Evolutionary conservation across 345 rosid species (phyloP).

Genomic region (Psidium friedrichsthalianum): DNA sequence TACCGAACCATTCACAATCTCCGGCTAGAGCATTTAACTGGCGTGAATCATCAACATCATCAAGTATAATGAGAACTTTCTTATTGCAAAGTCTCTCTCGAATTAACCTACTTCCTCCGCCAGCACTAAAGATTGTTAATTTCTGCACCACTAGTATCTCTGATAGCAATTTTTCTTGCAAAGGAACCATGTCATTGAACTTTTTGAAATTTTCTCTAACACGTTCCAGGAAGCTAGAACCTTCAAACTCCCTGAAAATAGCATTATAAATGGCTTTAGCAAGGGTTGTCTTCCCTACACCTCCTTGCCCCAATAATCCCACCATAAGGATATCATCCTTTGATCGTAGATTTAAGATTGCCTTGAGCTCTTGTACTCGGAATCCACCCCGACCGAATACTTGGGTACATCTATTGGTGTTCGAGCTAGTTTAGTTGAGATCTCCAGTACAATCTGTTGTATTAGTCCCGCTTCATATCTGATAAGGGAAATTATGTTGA

Average conservation of each 20-base stretch:
- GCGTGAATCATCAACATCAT: rapidly evolving
- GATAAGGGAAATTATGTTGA: rapidly evolving
- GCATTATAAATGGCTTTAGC: not conserved
- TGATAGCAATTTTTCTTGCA: not conserved
- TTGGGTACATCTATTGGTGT: rapidly evolving
- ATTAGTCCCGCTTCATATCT: not conserved
- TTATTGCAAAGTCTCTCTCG: not conserved
- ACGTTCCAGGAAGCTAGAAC: not conserved
- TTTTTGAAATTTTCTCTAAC: not conserved
- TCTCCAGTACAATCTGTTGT: rapidly evolving
- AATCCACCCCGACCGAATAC: not conserved
- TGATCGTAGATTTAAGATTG: not conserved
- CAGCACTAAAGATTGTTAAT: rapidly evolving
- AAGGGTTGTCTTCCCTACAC: not conserved
- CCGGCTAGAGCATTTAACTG: not conserved
- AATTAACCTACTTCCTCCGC: not conserved
- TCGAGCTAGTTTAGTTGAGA: not conserved
- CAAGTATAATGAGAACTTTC: not conserved
- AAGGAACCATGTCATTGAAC: not conserved
- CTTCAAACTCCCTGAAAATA: not conserved
- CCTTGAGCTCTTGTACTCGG: not conserved
- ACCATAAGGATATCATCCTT: not conserved
- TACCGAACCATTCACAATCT: rapidly evolving
- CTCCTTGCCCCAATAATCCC: not conserved
- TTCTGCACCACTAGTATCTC: not conserved